Evolutionary conservation across 371 early-diverging fungal species (phyloP).

Genomic region (Lichtheimia corymbifera): DNA sequence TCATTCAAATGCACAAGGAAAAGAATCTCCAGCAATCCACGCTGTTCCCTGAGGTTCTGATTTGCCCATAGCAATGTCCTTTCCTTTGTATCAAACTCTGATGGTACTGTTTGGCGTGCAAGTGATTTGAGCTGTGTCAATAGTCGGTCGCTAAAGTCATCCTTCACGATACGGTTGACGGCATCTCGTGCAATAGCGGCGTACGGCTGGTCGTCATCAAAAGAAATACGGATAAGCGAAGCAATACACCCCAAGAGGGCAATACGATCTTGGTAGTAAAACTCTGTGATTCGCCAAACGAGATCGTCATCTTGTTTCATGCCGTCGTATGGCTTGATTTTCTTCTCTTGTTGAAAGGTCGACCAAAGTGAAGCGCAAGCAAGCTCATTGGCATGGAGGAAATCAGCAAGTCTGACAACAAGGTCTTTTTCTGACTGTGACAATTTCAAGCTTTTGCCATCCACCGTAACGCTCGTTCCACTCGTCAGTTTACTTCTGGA

Average conservation of each 20-base stretch:
- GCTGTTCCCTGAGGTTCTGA: slow-evolving; percentile 43
- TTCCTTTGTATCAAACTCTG: slow-evolving; percentile 8
- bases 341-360: slow-evolving; percentile 19
- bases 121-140: slow-evolving; percentile 31
- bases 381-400: slow-evolving; percentile 34
- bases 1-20: slow-evolving; percentile 23
- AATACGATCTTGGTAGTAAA: slow-evolving; percentile 42
- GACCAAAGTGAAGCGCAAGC: slow-evolving; percentile 38
- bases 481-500: slow-evolving; percentile 33
- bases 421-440: slow-evolving; percentile 39
- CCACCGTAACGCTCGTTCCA: slow-evolving; percentile 23
- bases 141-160: slow-evolving; percentile 25
- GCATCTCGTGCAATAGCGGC: slow-evolving; percentile 26
- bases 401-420: slow-evolving; percentile 28
- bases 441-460: slow-evolving; percentile 38
- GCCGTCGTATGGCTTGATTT: slow-evolving; percentile 5
- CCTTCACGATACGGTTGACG: slow-evolving; percentile 17
- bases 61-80: slow-evolving; percentile 33
- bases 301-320: slow-evolving; percentile 21
- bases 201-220: slow-evolving; percentile 29
- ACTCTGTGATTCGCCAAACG: slow-evolving; percentile 22
- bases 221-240: slow-evolving; percentile 35
- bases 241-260: slow-evolving; percentile 38
- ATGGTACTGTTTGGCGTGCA: slow-evolving; percentile 24
- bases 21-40: slow-evolving; percentile 39